Base-by-base conservation (phyloP, 257 asterid genomes). In the Solanum etuberosum region DNA sequence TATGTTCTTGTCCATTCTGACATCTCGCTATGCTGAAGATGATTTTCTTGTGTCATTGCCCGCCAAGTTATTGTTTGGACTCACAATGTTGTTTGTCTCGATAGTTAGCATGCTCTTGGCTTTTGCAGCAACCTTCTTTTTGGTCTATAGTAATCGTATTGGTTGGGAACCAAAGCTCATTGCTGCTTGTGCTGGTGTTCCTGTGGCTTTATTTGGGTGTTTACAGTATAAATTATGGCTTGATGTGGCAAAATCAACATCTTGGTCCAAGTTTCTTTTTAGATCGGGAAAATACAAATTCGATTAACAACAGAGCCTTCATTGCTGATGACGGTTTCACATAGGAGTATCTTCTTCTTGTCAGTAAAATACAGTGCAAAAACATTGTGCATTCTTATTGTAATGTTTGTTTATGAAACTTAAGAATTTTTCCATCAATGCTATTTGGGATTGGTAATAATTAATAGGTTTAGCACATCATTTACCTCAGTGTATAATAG, bases 1-100 rank as follows among this genome's bases (percentile, higher is more conserved):
- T 8, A 68, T 54, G 85, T 88, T 88, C 42, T 86, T 88, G n/a
- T 86, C 88, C 35, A 51, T 88, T 63, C 83, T 88, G 1, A 88
- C 78, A 1, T 68, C 86, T 6, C 80, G 71, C 2, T 86, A 65
- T 34, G 43, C 43, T 54, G 88, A 88, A 29, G 85, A 81, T 0
- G 88, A 86, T 31, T 88, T 88, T 31, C 80, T 80, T 27, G 76
- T 31, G 27, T 54, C 87, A 14, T 71, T 88, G 67, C 88, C 87
- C 4, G 23, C 23, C 27, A 88, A 29, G 42, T 86, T 88, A 72
- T 5, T 86, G 9, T 7, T 54, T 5, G 90, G 90, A 29, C 72
- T 88, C 9, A 7, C 73, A 1, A 1, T 78, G 1, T 77, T 88
- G n/a, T 85, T 85, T 40, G 68, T 37, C 9, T 85, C 88, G 7